Conservation (phyloP, 352 stramenopile genomes). For the Blastocystis sp. region DNA sequence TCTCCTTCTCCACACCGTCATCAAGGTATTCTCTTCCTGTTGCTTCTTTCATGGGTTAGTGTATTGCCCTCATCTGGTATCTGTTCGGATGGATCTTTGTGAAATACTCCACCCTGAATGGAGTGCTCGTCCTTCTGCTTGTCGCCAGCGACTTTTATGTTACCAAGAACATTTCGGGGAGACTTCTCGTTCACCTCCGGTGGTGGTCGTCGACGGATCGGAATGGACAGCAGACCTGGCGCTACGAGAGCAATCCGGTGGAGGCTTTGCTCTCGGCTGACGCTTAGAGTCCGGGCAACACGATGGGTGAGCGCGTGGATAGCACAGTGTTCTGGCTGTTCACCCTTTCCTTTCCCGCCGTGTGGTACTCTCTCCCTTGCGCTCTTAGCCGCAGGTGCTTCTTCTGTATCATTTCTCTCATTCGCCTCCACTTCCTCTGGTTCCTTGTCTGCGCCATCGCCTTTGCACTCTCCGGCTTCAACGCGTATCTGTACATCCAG, state of each 20-base stretch:
- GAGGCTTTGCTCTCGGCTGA: neutral
- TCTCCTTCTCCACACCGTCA: neutral
- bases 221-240: neutral
- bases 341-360: neutral
- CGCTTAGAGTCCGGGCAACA: neutral
- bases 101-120: neutral
- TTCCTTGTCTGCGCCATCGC: neutral
- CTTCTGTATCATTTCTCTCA: constrained; percentile 10
- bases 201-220: constrained; percentile 8
- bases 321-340: constrained; percentile 11
- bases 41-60: neutral
- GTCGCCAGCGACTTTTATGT: constrained; percentile 22
- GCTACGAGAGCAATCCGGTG: neutral
- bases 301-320: neutral
- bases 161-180: constrained; percentile 19
- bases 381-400: neutral
- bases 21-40: neutral
- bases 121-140: neutral
- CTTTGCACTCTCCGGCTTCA: neutral
- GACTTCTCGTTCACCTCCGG: constrained; percentile 4
- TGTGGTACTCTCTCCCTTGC: neutral
- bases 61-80: neutral
- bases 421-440: constrained; percentile 19
- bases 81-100: constrained; percentile 13
- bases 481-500: constrained; percentile 6